Evolutionary conservation across 2,329 filamentous ascomycete genomes (phyloP).

Genomic region (Ascomycota sp.): DNA sequence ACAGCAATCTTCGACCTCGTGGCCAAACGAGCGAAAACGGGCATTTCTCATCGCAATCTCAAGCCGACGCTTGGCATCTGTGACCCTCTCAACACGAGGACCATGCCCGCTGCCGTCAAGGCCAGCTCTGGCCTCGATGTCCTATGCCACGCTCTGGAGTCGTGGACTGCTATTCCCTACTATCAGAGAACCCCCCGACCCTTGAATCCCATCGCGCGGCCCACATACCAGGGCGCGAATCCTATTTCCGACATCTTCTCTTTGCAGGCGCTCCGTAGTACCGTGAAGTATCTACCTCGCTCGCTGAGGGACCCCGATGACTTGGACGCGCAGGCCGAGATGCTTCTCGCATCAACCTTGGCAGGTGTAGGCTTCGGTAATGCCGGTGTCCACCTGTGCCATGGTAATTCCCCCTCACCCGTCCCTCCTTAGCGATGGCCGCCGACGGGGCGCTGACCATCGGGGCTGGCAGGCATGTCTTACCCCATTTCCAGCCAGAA

Average conservation of each 20-base stretch:
- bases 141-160: constrained; percentile 83
- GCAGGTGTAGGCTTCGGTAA: constrained; percentile 95
- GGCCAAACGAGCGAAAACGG: constrained; percentile 75
- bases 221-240: constrained; percentile 91
- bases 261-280: constrained; percentile 58
- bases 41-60: constrained; percentile 81
- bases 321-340: constrained; percentile 76
- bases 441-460: not conserved
- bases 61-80: constrained; percentile 86
- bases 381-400: constrained; percentile 68
- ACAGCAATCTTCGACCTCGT: constrained; percentile 96
- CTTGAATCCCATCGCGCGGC: constrained; percentile 68
- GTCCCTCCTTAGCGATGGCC: not conserved
- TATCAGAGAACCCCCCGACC: constrained; percentile 66
- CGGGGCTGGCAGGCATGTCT: constrained; percentile 48
- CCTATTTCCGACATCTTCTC: constrained; percentile 96
- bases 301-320: constrained; percentile 77
- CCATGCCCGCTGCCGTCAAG: constrained; percentile 88
- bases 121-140: constrained; percentile 84
- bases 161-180: constrained; percentile 94
- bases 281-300: constrained; percentile 78
- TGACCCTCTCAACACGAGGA: constrained; percentile 70
- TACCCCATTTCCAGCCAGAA: constrained; percentile 96
- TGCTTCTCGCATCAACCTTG: constrained; percentile 83
- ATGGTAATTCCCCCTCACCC: constrained; percentile 19